Base-by-base conservation (phyloP, 148 eudicot species). In the Camellia lanceoleosa region DNA sequence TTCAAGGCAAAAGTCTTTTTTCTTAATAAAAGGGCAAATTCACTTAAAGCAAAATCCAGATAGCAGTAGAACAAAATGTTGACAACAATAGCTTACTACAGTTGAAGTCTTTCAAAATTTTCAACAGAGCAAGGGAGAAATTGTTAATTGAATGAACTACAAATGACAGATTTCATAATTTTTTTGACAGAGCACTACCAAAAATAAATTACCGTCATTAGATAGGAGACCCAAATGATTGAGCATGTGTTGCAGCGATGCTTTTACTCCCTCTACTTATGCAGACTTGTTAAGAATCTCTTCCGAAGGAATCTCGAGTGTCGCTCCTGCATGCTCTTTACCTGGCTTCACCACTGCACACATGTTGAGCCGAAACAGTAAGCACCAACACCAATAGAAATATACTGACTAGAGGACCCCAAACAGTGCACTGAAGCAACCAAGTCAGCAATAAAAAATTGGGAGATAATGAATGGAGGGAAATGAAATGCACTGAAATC, bases 271-370 rank as follows among this genome's bases (percentile, higher is more conserved):
- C 62, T 42, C 51, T 73, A 30, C 38, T 84, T 74, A 84, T 3
- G 15, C 72, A 76, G 90, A 63, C 66, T 88, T 84, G 74, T 89
- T 93, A 30, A 93, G 87, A 71, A 89, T 67, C 81, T 88, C 95
- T 77, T 93, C 93, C 2, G 93, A 89, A 15, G 93, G 95, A 81
- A 91, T 61, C 83, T 93, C 97, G 30, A 93, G 85, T 42, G 91
- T 93, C 14, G 93, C 95, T 55, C 95, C 97, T 18, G 89, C 91
- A 64, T 93, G 97, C 41, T 91, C 95, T 56, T 87, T 89, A 60
- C 80, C 80, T 16, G 92, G 87, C 84, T 90, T 93, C 78, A 93
- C 88, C 60, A 84, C 97, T 93, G 92, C 83, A 63, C 16, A 85
- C 13, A 61, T 15, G 75, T 68, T 42, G 68, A 51, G 69, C 69